Evolutionary conservation across 2,329 filamentous ascomycete genomes (phyloP).

Genomic region (Ophiostoma pallidulum): DNA sequence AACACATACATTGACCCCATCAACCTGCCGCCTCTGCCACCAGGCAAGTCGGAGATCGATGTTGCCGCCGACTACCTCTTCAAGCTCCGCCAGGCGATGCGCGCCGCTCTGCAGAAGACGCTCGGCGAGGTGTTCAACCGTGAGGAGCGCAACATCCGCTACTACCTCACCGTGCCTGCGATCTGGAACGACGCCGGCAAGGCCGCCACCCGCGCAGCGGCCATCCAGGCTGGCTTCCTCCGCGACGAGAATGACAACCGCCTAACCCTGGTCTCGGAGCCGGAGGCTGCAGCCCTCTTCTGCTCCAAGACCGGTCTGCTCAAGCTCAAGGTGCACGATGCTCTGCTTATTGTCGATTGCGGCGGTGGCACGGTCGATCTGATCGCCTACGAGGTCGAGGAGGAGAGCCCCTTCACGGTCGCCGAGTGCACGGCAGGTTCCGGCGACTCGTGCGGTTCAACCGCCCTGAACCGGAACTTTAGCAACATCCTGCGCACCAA

Average conservation of each 20-base stretch:
- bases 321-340: slow-evolving; percentile 96
- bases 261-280: slow-evolving; percentile 87
- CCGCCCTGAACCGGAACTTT: slow-evolving; percentile 93
- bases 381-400: slow-evolving; percentile 97
- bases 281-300: slow-evolving; percentile 93
- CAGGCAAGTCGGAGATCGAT: slow-evolving; percentile 97
- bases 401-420: slow-evolving; percentile 93
- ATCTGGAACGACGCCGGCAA: slow-evolving; percentile 99
- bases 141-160: slow-evolving; percentile 95
- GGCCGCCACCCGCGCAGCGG: slow-evolving; percentile 87
- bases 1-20: slow-evolving; percentile 99
- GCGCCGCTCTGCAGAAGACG: slow-evolving; percentile 89
- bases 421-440: slow-evolving; percentile 96
- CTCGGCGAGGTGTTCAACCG: slow-evolving; percentile 95
- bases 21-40: slow-evolving; percentile 92
- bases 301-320: slow-evolving; percentile 94
- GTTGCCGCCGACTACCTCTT: slow-evolving; percentile 99
- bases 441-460: slow-evolving; percentile 96
- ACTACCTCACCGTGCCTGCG: slow-evolving; percentile 96
- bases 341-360: slow-evolving; percentile 96
- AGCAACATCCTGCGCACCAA: slow-evolving; percentile 96
- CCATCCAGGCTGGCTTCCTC: slow-evolving; percentile 93
- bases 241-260: slow-evolving; percentile 97
- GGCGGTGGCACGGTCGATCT: slow-evolving; percentile 97
- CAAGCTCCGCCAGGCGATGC: slow-evolving; percentile 95